Percentiles rank a stretch among this genome's conserved stretches.
phyloP scores from a whole-genome alignment of 2,329 filamentous ascomycete genomes.

The Penicillium sp. region DNA sequence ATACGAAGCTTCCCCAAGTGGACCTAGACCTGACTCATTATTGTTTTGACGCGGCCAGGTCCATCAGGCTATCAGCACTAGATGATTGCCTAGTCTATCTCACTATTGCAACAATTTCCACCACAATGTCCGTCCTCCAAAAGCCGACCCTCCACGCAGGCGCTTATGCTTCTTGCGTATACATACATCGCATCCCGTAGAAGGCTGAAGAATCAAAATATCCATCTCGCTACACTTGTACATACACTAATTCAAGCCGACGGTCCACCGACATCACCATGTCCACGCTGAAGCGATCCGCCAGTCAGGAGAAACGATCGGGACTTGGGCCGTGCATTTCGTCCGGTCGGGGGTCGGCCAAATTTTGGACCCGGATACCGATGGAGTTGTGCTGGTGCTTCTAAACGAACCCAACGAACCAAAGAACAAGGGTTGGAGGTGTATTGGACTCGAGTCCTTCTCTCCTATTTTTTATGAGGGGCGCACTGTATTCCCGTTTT shows the following conservation, averaged over 20 bases:
- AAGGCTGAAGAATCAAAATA: too few relatives aligned
- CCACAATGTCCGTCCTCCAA: neutral
- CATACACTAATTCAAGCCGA: neutral
- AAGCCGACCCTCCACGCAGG: neutral
- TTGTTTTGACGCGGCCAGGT: slow-evolving; percentile 5
- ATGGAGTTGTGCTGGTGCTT: neutral
- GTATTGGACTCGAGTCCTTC: neutral
- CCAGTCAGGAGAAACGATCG: slow-evolving; percentile 6
- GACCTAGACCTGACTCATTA: slow-evolving; percentile 4
- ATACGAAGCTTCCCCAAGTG: slow-evolving; percentile 6
- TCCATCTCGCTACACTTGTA: too few relatives aligned
- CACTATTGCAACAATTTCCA: neutral
- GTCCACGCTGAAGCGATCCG: neutral
- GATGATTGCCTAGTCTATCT: slow-evolving; percentile 7
- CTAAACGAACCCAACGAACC: neutral
- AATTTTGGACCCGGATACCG: neutral
- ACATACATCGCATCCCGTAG: neutral
- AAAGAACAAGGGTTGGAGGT: neutral
- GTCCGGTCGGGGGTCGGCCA: slow-evolving; percentile 3
- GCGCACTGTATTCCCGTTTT: slow-evolving; percentile 1
- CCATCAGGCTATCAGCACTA: neutral
- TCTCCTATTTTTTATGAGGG: neutral
- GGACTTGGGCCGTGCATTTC: slow-evolving; percentile 1
- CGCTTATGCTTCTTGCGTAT: neutral
- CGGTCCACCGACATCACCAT: neutral